Evolutionary conservation across 2,329 filamentous ascomycete genomes (phyloP), one percentile per base, ranked within the genome.

Genomic region (Cercospora beticola): DNA sequence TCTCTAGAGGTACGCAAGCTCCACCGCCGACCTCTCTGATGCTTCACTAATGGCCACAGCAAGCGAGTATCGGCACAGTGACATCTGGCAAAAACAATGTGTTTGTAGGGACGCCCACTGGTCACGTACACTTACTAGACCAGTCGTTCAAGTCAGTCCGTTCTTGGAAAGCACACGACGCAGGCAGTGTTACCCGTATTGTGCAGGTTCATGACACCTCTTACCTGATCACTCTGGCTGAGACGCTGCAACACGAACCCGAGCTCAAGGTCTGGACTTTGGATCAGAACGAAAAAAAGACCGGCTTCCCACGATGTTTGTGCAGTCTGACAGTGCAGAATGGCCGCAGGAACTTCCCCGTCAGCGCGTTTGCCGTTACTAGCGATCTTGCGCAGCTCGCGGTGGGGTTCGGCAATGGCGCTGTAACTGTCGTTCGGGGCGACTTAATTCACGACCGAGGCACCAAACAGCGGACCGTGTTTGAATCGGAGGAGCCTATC

Each of bases 241-340:
- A 99, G 81, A 94, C 98, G 76, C 83, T 97, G 63, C 91, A 91
- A 46, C 91, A 87, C 75, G 93, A 98, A 75, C 94, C 95, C 0
- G 86, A 94, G 21, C 82, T 99, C 69, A 98, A 97, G 79, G 94
- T 98, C n/a, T 99, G 95, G 95, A 94, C 93, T 23, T 84, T 99
- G 74, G 94, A 98, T 78, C 96, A 94, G 81, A 86, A 90, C 4
- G 93, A 97, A 73, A 98, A 95, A 86, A 98, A 96, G 85, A 96
- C 92, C 4, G 93, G 93, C 52, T 84, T 90, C 70, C 95, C 95
- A 16, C 92, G 90, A 46, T 98, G 95, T 78, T 85, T 97, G 73
- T 97, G 92, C 77, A 95, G 91, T 0, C 82, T 97, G 62, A 89
- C 86, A 23, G 90, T 99, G 72, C 92, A 93, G 78, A 98, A 98